Base-by-base conservation (phyloP, 2,329 filamentous ascomycete genomes). In the Nigrospora sphaerica region DNA sequence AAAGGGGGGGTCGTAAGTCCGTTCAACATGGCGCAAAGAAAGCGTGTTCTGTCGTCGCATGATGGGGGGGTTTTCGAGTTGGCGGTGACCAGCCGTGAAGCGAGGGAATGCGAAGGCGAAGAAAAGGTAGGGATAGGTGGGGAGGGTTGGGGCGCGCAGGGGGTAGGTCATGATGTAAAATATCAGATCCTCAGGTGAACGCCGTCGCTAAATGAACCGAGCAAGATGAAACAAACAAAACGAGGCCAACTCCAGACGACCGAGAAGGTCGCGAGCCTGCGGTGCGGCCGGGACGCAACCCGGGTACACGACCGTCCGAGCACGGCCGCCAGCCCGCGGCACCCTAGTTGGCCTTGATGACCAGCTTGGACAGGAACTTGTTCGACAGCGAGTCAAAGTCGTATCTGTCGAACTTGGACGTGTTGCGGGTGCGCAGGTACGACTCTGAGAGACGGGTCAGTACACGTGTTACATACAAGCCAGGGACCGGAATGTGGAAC, bases 351-450 rank as follows among this genome's bases (percentile, higher is more conserved):
- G 92, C 88, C 58, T 92, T 89, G 67, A 96, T 95, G 65, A 96
- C 91, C 61, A 97, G 81, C 71, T 95, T 95, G 34, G 91, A 95
- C 57, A 96, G 73, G 74, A 97, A 96, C 75, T 96, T 97, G 76
- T 95, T 96, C 45, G 91, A 95, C 63, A 97, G 71, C 50, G 85
- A 93, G 73, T 97, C 92, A 63, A 96, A 97, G 72, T 97, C 88
- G 58, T 85, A 81, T 57, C 88, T 83, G 72, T 95, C 86, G 67
- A 95, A 97, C 68, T 85, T 88, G 60, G 86, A 81, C 48, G 85
- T 83, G 56, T 81, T 78, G 57, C 92, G 87, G 50, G 82, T 82
- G 60, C 88, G 84, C 51, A 97, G 79, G 68, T 96, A 97, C 46
- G 80, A 74, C 72, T 96, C 91, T 96, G 71, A 9, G 38, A 51